Evolutionary conservation across 257 asterid genomes (phyloP), one percentile per base, ranked within the genome.

Genomic region (Ocimum tenuiflorum): DNA sequence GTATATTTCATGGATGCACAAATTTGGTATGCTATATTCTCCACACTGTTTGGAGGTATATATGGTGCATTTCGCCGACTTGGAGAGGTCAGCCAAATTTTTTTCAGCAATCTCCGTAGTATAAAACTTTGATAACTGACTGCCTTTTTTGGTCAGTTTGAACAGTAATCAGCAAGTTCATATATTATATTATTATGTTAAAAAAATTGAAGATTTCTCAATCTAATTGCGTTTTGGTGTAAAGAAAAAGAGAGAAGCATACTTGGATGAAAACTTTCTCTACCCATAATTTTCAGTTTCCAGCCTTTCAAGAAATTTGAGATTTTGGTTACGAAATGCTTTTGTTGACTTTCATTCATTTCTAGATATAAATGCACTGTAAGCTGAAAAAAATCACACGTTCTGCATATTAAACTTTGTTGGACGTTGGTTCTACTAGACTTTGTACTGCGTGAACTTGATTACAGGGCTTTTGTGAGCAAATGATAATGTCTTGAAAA

Each of bases 11-110:
- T 89, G 96, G 96, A 89, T 64, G 67, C 87, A 58, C 96, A 87
- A 73, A 91, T 91, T 35, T 91, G 97, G 97, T 91, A 91, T 80
- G 97, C 97, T 72, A 88, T 91, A 77, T 91, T 88, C 81, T 88
- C 97, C 22, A 88, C 97, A 29, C 63, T 91, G 43, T 86, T 91
- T 68, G 97, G 97, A 65, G 97, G 97, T 54, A 83, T 91, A 65
- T 91, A 91, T 80, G 97, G 97, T 31, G 97, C 97, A 68, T 91
- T 91, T 65, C 95, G 96, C 20, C 96, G 96, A 49, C 91, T 91
- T 73, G 97, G 97, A 79, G 80, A 89, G 96, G 96, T 64, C 6
- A 63, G 73, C 42, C 36, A 17, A 52, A 43, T 53, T 42, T 42
- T n/a, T 47, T 17, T 60, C 29, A 3, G 9, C 52, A 22, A 59